phyloP scores from a whole-genome alignment of 208 protist species.

The Wallacemonas sp. region DNA sequence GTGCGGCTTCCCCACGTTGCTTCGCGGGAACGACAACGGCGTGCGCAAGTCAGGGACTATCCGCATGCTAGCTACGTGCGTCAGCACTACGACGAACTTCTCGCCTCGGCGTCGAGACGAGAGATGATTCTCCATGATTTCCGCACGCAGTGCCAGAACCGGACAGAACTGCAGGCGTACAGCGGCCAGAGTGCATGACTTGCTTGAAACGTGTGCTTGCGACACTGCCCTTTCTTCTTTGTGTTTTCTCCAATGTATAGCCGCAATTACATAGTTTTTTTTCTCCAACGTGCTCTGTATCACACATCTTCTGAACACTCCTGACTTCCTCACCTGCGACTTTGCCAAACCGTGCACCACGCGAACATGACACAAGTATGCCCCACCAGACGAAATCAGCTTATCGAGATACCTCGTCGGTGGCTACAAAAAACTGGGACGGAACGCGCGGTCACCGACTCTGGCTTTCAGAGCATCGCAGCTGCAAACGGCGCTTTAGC shows the following conservation, averaged over 20 bases:
- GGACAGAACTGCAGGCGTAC: conserved; percentile 24
- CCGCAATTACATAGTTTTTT: too few relatives aligned
- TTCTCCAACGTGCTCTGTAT: too few relatives aligned
- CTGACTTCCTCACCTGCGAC: too few relatives aligned
- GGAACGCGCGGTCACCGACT: too few relatives aligned
- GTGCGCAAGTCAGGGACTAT: conserved; percentile 18
- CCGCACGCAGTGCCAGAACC: conserved; percentile 11
- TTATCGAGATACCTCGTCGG: too few relatives aligned
- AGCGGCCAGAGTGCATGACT: conserved; percentile 10
- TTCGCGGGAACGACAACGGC: conserved; percentile 9
- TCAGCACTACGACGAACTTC: neutral
- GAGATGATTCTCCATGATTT: conserved; percentile 7
- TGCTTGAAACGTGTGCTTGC: neutral
- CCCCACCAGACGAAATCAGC: too few relatives aligned
- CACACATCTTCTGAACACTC: too few relatives aligned
- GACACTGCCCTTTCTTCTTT: neutral
- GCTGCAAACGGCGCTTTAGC: too few relatives aligned
- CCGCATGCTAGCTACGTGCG: conserved; percentile 18
- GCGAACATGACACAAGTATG: too few relatives aligned
- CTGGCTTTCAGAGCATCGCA: too few relatives aligned
- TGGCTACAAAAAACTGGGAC: too few relatives aligned
- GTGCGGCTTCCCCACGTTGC: neutral
- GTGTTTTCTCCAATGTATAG: neutral
- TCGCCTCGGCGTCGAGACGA: conserved; percentile 6
- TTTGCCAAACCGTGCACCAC: too few relatives aligned